Percentiles rank a stretch among this genome's conserved stretches.
These are phyloP conservation scores for Haplosporangium sp. DNA, from an alignment of 371 early-diverging fungal genomes.

Conservation along the genomic window DNA sequence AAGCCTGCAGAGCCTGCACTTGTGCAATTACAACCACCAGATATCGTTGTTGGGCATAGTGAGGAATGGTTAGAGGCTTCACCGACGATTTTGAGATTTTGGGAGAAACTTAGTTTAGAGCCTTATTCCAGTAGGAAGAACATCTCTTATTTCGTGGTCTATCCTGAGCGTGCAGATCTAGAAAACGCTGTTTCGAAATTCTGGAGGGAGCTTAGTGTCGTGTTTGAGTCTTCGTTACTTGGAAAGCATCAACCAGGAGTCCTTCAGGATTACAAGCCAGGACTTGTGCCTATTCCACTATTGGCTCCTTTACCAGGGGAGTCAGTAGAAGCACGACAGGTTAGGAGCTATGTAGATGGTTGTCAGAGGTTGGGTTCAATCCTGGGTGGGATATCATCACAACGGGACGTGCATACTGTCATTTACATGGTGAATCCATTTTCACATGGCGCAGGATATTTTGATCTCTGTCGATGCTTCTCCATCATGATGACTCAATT, in stretches of 20 bases:
- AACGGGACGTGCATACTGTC: constrained; percentile 58
- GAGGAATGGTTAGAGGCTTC: constrained; percentile 71
- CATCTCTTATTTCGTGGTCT: constrained; percentile 67
- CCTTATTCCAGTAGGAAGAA: constrained; percentile 69
- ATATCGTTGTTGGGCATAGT: constrained; percentile 68
- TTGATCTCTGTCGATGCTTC: constrained; percentile 69
- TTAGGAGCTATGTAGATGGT: constrained; percentile 64
- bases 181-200: constrained; percentile 60
- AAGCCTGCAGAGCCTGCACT: constrained; percentile 69
- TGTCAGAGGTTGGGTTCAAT: constrained; percentile 63
- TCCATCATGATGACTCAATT: constrained; percentile 60
- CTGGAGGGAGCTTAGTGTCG: constrained; percentile 64
- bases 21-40: constrained; percentile 62
- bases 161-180: constrained; percentile 63
- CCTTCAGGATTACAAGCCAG: constrained; percentile 59
- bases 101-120: constrained; percentile 73
- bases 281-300: constrained; percentile 63
- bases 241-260: constrained; percentile 66
- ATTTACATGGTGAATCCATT: constrained; percentile 72
- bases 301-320: constrained; percentile 55
- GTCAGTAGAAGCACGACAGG: constrained; percentile 55
- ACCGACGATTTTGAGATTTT: constrained; percentile 65
- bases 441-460: constrained; percentile 60
- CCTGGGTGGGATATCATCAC: constrained; percentile 44
- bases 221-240: constrained; percentile 64